Evolutionary conservation across 2,329 filamentous ascomycete genomes (phyloP).

Genomic region (Plenodomus tracheiphilus): DNA sequence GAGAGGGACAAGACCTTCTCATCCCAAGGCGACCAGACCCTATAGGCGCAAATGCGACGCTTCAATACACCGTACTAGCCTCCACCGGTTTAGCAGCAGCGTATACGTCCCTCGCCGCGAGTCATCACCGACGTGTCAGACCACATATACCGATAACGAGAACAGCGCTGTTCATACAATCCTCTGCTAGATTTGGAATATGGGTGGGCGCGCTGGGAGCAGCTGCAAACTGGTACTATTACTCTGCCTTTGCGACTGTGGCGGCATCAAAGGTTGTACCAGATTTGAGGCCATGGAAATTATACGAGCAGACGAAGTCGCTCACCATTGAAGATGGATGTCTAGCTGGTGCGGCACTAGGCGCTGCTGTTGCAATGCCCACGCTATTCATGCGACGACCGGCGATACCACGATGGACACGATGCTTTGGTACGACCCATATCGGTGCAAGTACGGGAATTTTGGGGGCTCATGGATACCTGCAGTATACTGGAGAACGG

Average conservation of each 20-base stretch:
- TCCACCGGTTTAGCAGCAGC: constrained; percentile 31
- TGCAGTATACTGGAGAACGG: constrained; percentile 34
- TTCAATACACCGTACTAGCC: constrained; percentile 26
- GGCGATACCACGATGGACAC: constrained; percentile 26
- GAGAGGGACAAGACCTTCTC: constrained; percentile 31
- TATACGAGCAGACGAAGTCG: constrained; percentile 27
- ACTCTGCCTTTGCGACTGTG: constrained; percentile 20
- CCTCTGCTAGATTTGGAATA: constrained; percentile 25
- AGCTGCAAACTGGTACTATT: constrained; percentile 31
- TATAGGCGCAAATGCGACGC: constrained; percentile 34
- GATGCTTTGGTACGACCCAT: constrained; percentile 28
- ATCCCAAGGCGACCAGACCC: constrained; percentile 29
- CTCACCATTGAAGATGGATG: constrained; percentile 33
- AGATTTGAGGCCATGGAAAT: constrained; percentile 19
- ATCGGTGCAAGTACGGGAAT: constrained; percentile 30
- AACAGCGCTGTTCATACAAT: constrained; percentile 25
- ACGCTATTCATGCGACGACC: constrained; percentile 25
- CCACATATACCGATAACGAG: constrained; percentile 11
- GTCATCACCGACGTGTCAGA: constrained; percentile 15
- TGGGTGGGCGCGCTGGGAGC: constrained; percentile 24
- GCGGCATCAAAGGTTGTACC: constrained; percentile 12
- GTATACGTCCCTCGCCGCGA: constrained; percentile 28
- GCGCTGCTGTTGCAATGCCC: constrained; percentile 25
- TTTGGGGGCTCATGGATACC: constrained; percentile 25
- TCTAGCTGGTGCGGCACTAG: constrained; percentile 27